These are phyloP conservation scores for Endothia cerciana DNA, from an alignment of 2,329 filamentous ascomycete species.

Conservation along the genomic window DNA sequence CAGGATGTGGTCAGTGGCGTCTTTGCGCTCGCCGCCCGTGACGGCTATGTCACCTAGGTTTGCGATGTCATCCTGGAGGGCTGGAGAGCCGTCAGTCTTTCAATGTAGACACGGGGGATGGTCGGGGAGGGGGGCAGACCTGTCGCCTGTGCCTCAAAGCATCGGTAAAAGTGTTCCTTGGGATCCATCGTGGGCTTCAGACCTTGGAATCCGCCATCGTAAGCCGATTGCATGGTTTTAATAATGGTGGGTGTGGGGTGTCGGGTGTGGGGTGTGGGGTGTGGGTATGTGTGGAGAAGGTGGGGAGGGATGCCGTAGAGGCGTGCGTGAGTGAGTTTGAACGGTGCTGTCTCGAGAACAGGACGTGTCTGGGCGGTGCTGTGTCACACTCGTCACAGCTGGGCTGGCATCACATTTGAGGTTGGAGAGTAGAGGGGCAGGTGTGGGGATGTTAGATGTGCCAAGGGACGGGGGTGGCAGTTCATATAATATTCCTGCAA, in stretches of 20 bases:
- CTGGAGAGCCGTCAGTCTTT: slow-evolving; percentile 48
- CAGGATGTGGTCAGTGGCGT: slow-evolving; percentile 80
- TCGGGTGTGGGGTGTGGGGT: not conserved
- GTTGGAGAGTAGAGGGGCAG: not conserved
- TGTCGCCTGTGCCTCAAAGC: slow-evolving; percentile 77
- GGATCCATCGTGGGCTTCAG: slow-evolving; percentile 47
- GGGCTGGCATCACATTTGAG: not conserved
- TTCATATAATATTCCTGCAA: not conserved
- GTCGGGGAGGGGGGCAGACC: slow-evolving; percentile 30
- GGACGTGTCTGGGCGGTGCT: too few species aligned
- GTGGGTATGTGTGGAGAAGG: not conserved
- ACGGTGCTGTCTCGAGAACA: not conserved
- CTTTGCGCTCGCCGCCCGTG: slow-evolving; percentile 74
- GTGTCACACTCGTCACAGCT: not conserved
- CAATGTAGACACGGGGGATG: not conserved
- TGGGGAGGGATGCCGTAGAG: not conserved
- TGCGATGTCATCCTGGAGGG: slow-evolving; percentile 75
- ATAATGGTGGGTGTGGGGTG: not conserved
- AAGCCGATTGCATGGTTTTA: slow-evolving; percentile 25
- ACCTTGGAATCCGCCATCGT: slow-evolving; percentile 32
- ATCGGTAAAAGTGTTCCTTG: slow-evolving; percentile 82
- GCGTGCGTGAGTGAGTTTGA: not conserved
- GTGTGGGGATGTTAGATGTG: not conserved
- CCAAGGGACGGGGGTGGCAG: not conserved
- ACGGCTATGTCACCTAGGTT: slow-evolving; percentile 65